Percentiles rank a stretch among this genome's conserved stretches.
These are phyloP conservation scores for Globisporangium paroecandrum DNA, from an alignment of 352 stramenopile genomes.

Conservation along the genomic window DNA sequence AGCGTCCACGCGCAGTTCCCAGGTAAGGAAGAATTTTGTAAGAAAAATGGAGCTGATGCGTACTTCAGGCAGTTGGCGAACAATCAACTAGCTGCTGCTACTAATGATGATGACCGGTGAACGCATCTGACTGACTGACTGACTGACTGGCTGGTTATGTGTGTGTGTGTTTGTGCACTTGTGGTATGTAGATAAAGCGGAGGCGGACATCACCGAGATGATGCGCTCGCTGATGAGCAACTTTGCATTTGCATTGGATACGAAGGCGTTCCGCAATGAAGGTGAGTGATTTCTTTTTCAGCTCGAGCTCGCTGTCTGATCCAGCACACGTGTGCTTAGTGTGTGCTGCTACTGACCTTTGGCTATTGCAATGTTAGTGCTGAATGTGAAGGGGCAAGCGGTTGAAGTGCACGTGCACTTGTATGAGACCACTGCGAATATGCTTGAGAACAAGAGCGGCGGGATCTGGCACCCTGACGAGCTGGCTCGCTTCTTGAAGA, in stretches of 20 bases:
- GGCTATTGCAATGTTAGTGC: conserved; percentile 16
- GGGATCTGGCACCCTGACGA: conserved; percentile 69
- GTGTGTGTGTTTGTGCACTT: not conserved
- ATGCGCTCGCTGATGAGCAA: conserved; percentile 53
- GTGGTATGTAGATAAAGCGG: conserved; percentile 28
- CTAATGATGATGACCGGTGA: not conserved
- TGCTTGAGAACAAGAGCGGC: conserved; percentile 55
- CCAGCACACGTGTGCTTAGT: not conserved
- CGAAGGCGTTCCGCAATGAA: conserved; percentile 64
- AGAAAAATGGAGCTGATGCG: not conserved
- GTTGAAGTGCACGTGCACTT: conserved; percentile 64
- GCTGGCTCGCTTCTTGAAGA: conserved; percentile 52
- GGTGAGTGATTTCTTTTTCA: conserved; percentile 23
- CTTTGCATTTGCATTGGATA: conserved; percentile 58
- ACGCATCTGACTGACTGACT: not conserved
- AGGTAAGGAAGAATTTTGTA: conserved; percentile 19
- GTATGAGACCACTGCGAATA: conserved; percentile 57
- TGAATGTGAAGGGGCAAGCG: conserved; percentile 31
- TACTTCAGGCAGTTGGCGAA: conserved; percentile 5
- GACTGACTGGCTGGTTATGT: not conserved
- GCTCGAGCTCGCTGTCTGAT: not conserved
- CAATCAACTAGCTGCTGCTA: conserved; percentile 7
- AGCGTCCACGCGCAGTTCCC: conserved; percentile 36
- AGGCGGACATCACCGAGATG: conserved; percentile 38
- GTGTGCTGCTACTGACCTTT: not conserved